These are phyloP conservation scores for Astrothelium subdiscretum DNA, from an alignment of 495 filamentous ascomycete genomes.

Conservation along the genomic window DNA sequence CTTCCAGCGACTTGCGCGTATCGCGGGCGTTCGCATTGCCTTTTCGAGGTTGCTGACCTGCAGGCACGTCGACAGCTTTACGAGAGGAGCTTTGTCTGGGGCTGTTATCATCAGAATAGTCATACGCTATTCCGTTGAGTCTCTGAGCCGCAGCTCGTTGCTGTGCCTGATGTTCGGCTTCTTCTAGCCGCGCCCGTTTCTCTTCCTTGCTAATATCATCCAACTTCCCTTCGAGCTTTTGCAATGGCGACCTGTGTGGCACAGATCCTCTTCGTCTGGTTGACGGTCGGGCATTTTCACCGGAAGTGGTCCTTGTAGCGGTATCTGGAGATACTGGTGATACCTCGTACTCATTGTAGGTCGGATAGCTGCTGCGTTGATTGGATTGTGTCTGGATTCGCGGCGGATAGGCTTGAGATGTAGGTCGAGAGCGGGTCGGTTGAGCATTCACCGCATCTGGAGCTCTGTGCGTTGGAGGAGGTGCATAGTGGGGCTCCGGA, in stretches of 20 bases:
- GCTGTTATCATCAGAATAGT: background rate
- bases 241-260: slow-evolving; percentile 73
- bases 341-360: background rate
- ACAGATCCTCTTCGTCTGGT: slow-evolving; percentile 40
- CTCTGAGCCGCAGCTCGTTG: slow-evolving; percentile 9
- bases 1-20: background rate
- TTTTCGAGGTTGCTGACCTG: background rate
- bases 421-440: background rate
- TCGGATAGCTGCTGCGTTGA: background rate
- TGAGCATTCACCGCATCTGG: background rate
- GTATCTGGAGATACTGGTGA: background rate
- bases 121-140: background rate
- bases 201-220: slow-evolving; percentile 87
- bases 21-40: background rate
- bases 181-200: slow-evolving; percentile 67
- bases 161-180: slow-evolving; percentile 56
- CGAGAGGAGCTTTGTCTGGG: background rate
- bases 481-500: background rate
- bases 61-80: background rate
- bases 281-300: background rate
- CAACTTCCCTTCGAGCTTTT: slow-evolving; percentile 79
- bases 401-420: background rate
- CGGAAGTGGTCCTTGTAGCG: background rate
- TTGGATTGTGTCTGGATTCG: background rate
- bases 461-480: background rate